These are phyloP conservation scores for Fraxinus cuspidata DNA, from an alignment of 257 asterid species.

Conservation along the genomic window DNA sequence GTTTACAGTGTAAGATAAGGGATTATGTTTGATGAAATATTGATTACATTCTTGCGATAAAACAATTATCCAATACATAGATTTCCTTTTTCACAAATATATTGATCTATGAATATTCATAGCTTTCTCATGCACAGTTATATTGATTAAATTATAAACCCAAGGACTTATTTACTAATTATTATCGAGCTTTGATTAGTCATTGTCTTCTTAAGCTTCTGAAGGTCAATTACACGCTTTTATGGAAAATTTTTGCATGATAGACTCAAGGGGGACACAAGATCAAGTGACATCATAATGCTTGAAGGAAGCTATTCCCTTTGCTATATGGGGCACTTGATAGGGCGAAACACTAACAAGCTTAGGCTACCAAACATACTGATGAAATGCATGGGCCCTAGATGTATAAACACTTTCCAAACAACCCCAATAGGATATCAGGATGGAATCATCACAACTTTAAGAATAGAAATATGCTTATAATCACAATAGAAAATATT, in stretches of 20 bases:
- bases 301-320: background rate
- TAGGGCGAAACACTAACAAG: background rate
- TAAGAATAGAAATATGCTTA: conserved; percentile 7
- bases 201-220: too few species aligned
- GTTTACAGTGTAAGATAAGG: background rate
- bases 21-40: background rate
- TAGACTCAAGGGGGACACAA: background rate
- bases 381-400: background rate
- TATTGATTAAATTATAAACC: too few species aligned
- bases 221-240: background rate
- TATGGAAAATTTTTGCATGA: background rate
- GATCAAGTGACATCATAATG: background rate
- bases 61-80: too few species aligned
- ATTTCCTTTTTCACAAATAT: background rate
- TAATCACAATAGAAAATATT: conserved; percentile 23
- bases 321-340: background rate
- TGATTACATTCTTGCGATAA: background rate
- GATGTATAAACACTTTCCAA: conserved; percentile 1
- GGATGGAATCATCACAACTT: conserved; percentile 14
- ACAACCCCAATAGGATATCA: conserved; percentile 13
- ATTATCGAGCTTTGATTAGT: too few species aligned
- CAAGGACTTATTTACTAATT: background rate
- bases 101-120: background rate
- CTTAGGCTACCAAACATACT: background rate
- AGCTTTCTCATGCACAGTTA: background rate